Percentiles rank a stretch among this genome's conserved stretches.
phyloP scores from a whole-genome alignment of 2,329 filamentous ascomycete species.

The Apiospora aurea region DNA sequence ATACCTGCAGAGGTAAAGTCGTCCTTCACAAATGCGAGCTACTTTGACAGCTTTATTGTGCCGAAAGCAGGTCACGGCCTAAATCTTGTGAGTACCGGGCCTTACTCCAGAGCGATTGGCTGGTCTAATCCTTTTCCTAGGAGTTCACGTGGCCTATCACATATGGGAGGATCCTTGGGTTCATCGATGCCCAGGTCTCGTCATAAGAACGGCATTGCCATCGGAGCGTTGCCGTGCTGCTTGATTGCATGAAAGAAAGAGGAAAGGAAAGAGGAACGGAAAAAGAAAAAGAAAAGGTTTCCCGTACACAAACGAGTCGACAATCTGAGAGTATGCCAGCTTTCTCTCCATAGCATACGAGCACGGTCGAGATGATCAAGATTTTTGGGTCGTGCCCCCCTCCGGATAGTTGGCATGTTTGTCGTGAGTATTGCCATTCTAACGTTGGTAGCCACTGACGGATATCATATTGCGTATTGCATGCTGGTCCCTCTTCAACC shows the following conservation, averaged over 20 bases:
- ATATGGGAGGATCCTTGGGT: conserved; percentile 47
- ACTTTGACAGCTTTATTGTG: conserved; percentile 62
- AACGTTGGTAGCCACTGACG: neutral
- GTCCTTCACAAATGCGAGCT: conserved; percentile 52
- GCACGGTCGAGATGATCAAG: neutral
- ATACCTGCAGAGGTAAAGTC: conserved; percentile 47
- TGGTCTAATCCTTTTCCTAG: neutral
- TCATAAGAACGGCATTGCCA: too few relatives aligned
- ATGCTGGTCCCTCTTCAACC: neutral
- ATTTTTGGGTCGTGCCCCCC: neutral
- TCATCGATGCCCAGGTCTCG: conserved; percentile 38
- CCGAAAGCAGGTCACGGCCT: conserved; percentile 58
- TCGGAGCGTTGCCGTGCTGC: neutral
- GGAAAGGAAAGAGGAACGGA: too few relatives aligned
- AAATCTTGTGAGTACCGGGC: conserved; percentile 47
- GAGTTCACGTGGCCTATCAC: conserved; percentile 42
- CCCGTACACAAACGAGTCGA: neutral
- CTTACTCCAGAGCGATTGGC: neutral
- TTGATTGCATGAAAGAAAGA: neutral
- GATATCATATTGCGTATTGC: neutral
- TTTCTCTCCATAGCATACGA: neutral
- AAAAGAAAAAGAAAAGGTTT: too few relatives aligned
- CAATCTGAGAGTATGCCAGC: neutral
- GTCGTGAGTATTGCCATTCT: neutral
- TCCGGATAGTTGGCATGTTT: neutral